These are phyloP conservation scores for Trichoderma brevicompactum DNA, from an alignment of 2,329 filamentous ascomycete genomes.

Conservation along the genomic window DNA sequence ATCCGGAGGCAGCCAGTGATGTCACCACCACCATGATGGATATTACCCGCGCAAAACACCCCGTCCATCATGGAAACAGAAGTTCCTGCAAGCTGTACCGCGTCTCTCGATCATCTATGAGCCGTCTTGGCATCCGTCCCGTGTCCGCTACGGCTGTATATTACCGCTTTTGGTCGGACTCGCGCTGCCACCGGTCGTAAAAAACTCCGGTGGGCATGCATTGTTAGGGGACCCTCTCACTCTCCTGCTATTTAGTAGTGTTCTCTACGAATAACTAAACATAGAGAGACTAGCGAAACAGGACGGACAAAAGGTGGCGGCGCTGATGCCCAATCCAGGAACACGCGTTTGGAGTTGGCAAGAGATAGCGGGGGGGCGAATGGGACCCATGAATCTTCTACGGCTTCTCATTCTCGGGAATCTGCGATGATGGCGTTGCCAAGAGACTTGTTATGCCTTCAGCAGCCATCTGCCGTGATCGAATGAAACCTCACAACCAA, in stretches of 20 bases:
- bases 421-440: conserved; percentile 24
- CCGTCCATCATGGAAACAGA: conserved; percentile 20
- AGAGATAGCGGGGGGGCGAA: background rate
- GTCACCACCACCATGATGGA: conserved; percentile 2
- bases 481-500: conserved; percentile 9
- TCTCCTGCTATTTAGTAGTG: background rate
- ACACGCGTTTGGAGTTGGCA: conserved; percentile 1
- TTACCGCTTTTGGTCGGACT: background rate
- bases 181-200: conserved; percentile 7
- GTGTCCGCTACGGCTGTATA: conserved; percentile 14
- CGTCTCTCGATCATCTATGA: conserved; percentile 5
- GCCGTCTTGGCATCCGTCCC: conserved; percentile 24
- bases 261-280: background rate
- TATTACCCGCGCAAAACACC: background rate
- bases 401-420: conserved; percentile 4
- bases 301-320: background rate
- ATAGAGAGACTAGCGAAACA: background rate
- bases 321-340: conserved; percentile 24
- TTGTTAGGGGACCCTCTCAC: background rate
- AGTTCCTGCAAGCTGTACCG: conserved; percentile 23
- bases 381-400: background rate
- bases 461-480: conserved; percentile 20
- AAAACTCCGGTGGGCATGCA: conserved; percentile 14
- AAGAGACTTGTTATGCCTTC: conserved; percentile 25
- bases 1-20: conserved; percentile 14